Evolutionary conservation across 495 filamentous ascomycete genomes (phyloP).

Genomic region (Neurospora intermedia): DNA sequence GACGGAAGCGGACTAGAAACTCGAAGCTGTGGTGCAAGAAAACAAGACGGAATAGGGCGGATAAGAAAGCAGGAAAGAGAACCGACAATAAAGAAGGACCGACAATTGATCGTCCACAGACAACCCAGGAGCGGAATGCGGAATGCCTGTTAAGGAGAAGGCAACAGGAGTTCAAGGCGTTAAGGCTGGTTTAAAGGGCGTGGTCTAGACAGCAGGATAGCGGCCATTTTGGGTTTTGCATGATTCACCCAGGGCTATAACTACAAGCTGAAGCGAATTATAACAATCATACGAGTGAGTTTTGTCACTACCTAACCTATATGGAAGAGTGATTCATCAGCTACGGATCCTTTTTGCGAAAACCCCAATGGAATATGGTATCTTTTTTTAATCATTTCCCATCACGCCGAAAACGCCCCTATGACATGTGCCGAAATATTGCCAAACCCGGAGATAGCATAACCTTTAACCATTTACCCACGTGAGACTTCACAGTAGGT

Average conservation of each 20-base stretch:
- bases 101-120: neutral
- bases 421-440: neutral
- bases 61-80: neutral
- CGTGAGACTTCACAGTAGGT: neutral
- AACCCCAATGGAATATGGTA: neutral
- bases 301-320: neutral
- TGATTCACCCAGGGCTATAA: neutral
- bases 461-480: neutral
- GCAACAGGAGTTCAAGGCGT: neutral
- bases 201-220: neutral
- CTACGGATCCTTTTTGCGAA: neutral
- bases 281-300: neutral
- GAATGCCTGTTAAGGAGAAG: neutral
- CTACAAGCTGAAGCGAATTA: neutral
- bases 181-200: neutral
- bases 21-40: neutral
- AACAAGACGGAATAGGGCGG: neutral
- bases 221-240: neutral
- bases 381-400: neutral
- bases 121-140: neutral
- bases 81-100: neutral
- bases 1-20: constrained; percentile 27
- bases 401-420: neutral
- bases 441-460: neutral
- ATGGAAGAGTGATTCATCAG: neutral